phyloP scores from a whole-genome alignment of 1,284 basidiomycete species.

The Ceratobasidium sp. region DNA sequence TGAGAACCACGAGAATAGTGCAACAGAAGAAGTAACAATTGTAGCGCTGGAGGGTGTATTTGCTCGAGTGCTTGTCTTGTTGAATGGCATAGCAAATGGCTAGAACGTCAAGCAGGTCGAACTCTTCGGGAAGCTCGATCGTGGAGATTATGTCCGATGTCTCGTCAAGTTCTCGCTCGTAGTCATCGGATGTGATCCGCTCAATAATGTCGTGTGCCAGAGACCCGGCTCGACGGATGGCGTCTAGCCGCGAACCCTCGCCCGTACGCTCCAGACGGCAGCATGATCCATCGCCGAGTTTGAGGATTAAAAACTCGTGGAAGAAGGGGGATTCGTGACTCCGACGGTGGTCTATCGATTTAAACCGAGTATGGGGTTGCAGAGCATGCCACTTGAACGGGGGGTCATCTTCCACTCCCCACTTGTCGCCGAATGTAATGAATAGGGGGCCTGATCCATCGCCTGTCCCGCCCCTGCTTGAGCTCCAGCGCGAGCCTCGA shows the following conservation, averaged over 20 bases:
- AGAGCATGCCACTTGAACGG: too few relatives aligned
- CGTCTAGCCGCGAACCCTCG: not conserved
- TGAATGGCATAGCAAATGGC: slow-evolving; percentile 1
- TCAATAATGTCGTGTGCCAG: not conserved
- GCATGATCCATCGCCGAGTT: not conserved
- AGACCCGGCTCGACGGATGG: not conserved
- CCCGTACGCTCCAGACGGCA: slow-evolving; percentile 8
- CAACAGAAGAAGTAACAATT: slow-evolving; percentile 16
- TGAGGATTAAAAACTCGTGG: slow-evolving; percentile 2
- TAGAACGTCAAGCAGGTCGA: not conserved
- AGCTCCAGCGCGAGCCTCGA: too few relatives aligned
- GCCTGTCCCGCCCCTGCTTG: too few relatives aligned
- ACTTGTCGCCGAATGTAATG: too few relatives aligned
- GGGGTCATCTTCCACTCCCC: too few relatives aligned
- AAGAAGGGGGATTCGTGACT: not conserved
- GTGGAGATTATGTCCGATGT: not conserved
- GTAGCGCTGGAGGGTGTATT: slow-evolving; percentile 16
- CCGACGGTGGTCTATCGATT: not conserved
- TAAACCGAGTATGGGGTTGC: too few relatives aligned
- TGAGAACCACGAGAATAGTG: not conserved
- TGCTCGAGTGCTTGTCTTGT: not conserved
- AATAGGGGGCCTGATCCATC: too few relatives aligned
- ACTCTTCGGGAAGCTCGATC: not conserved
- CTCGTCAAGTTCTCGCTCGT: not conserved
- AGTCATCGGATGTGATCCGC: not conserved